A percentile compares a stretch with the other conserved stretches of the same genome.
phyloP scores from a whole-genome alignment of 2,329 filamentous ascomycete genomes.

The Xylaria multiplex region DNA sequence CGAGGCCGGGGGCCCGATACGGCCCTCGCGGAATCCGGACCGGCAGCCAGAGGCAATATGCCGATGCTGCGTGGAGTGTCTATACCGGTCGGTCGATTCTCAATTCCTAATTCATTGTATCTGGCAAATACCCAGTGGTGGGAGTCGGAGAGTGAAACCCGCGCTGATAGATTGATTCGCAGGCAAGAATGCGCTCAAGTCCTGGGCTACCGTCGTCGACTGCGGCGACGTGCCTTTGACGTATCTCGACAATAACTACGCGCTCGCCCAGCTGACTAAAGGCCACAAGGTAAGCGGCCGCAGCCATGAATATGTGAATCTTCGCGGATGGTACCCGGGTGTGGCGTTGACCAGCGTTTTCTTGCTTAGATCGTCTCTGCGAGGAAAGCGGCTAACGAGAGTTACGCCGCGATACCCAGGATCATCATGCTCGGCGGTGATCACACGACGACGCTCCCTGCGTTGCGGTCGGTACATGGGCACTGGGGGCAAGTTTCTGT shows the following conservation, averaged over 20 bases:
- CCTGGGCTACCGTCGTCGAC: constrained; percentile 79
- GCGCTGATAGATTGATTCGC: constrained; percentile 1
- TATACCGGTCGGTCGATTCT: constrained; percentile 55
- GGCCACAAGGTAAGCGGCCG: constrained; percentile 61
- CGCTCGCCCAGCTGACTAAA: constrained; percentile 78
- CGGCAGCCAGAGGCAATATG: constrained; percentile 47
- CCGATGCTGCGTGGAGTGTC: constrained; percentile 52
- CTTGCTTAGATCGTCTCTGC: constrained; percentile 46
- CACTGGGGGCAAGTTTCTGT: constrained; percentile 69
- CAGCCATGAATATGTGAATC: background rate
- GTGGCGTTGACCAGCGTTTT: constrained; percentile 2
- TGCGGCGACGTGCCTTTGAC: constrained; percentile 83
- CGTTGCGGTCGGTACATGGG: constrained; percentile 67
- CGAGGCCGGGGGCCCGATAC: constrained; percentile 51
- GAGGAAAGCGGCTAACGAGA: constrained; percentile 54
- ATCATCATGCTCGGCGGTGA: constrained; percentile 73
- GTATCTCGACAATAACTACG: constrained; percentile 79
- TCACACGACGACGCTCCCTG: constrained; percentile 71
- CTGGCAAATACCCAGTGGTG: background rate
- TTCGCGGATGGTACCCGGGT: background rate
- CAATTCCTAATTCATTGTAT: too few relatives aligned
- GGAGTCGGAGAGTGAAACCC: background rate
- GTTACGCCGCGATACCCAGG: constrained; percentile 57
- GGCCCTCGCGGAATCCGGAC: constrained; percentile 50
- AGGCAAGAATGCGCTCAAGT: constrained; percentile 71